These are phyloP conservation scores for Prunus persica DNA, from an alignment of 306 rosid species.

Conservation along the genomic window Prunus_persica_NCBIv2 NC_034009.1:38771001-38771500, in stretches of 20 bases:
- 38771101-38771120: neutral
- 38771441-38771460: neutral
- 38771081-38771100: neutral
- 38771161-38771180: neutral
- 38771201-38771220: neutral
- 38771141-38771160: neutral
- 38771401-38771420: no score
- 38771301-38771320: neutral
- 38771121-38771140: neutral
- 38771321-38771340: neutral
- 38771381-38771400: no score
- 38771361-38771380: no score
- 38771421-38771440: no score
- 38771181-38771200: neutral
- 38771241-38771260: neutral
- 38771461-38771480: neutral
- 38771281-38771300: neutral
- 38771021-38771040: neutral
- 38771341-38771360: neutral
- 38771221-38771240: neutral
- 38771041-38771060: neutral
- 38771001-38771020: conserved; percentile 11
- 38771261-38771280: neutral
- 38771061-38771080: neutral
- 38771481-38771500: neutral